Percentiles rank a stretch among this genome's conserved stretches.
These are phyloP conservation scores for Aspergillus nanangensis DNA, from an alignment of 495 filamentous ascomycete genomes.

Conservation along the genomic window DNA sequence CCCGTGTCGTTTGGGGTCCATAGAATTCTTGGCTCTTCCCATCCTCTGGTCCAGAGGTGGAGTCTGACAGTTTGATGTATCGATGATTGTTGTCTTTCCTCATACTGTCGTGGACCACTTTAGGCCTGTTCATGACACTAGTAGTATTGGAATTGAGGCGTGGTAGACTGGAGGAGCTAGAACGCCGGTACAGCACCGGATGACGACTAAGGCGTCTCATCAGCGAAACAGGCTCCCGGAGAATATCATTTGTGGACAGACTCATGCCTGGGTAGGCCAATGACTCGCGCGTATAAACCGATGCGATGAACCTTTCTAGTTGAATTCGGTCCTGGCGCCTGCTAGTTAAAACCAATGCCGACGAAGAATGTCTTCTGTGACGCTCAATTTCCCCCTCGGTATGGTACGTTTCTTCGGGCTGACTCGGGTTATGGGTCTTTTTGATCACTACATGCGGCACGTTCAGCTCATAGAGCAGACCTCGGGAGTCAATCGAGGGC, in stretches of 20 bases:
- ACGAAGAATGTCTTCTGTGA: conserved; percentile 14
- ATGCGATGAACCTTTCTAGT: conserved; percentile 67
- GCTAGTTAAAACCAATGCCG: conserved; percentile 45
- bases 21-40: too few relatives aligned
- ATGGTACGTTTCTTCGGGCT: conserved; percentile 32
- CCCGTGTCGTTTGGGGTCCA: too few relatives aligned
- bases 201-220: conserved; percentile 72
- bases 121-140: not conserved
- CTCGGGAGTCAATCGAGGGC: conserved; percentile 78
- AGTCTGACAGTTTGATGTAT: too few relatives aligned
- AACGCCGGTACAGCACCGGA: conserved; percentile 25
- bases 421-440: conserved; percentile 73
- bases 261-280: conserved; percentile 86
- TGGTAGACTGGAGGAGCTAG: conserved; percentile 25
- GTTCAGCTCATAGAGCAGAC: conserved; percentile 59
- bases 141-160: not conserved
- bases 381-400: conserved; percentile 30
- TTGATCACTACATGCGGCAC: conserved; percentile 77
- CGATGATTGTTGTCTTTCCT: not conserved
- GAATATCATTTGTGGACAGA: conserved; percentile 51
- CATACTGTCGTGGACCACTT: too few relatives aligned
- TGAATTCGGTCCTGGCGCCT: conserved; percentile 70
- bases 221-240: conserved; percentile 64
- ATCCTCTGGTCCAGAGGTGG: too few relatives aligned
- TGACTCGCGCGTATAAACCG: conserved; percentile 81